Percentiles rank a stretch among this genome's conserved stretches.
Conservation (phyloP, 306 rosid species). For the Vicia villosa region DNA sequence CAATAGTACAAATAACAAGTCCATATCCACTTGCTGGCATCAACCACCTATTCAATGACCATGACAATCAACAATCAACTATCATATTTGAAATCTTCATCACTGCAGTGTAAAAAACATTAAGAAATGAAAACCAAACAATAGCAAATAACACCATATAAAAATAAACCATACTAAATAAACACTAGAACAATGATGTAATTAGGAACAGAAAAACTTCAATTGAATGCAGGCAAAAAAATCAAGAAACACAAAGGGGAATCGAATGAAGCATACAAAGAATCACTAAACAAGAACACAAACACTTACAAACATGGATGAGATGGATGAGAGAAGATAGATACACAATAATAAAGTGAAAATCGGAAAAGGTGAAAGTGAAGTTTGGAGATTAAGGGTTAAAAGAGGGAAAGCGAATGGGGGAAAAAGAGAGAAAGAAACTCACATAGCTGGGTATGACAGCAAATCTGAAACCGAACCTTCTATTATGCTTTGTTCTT, state of each 20-base stretch:
- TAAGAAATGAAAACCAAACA: constrained; percentile 19
- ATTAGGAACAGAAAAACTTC: not conserved
- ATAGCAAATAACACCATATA: not conserved
- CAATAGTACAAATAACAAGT: constrained; percentile 47
- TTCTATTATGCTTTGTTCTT: no score
- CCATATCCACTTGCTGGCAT: constrained; percentile 64
- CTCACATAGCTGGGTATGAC: no score
- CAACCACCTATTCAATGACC: constrained; percentile 37
- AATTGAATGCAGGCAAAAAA: no score
- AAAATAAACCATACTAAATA: constrained; percentile 31
- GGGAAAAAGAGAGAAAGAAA: no score
- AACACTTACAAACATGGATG: not conserved
- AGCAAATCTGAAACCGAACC: no score
- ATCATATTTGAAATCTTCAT: constrained; percentile 37
- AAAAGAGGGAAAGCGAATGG: no score
- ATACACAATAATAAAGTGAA: not conserved
- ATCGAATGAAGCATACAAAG: constrained; percentile 10
- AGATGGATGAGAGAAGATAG: not conserved
- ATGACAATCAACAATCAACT: constrained; percentile 37
- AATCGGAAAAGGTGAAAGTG: not conserved
- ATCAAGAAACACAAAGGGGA: not conserved
- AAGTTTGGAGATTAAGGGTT: not conserved
- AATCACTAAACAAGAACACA: not conserved
- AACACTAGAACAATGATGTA: not conserved
- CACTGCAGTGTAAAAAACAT: constrained; percentile 51